Base-by-base conservation (phyloP, 371 early-diverging fungal species). In the Catenaria anguillulae region DNA sequence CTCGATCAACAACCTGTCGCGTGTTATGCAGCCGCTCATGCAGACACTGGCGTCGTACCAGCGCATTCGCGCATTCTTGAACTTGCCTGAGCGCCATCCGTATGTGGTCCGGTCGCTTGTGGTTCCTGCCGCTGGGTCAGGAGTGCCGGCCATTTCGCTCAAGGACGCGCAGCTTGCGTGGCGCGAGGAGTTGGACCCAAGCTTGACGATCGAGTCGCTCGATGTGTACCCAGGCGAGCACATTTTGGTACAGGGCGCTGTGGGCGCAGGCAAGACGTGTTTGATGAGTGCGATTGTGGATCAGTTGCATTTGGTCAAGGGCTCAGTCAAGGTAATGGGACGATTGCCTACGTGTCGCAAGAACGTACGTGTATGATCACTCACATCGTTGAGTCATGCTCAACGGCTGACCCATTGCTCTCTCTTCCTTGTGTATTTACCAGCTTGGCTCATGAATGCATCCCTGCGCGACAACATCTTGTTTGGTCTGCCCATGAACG, bases 21-120 rank as follows among this genome's bases (percentile, higher is more conserved):
- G 19, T 15, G 12, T 29, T 17, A 10, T 50, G 21, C 26, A 10
- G 2, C 75, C 85, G 0, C 69, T 79, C 13, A 78, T 93, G 21
- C 90, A 93, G 67, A 84, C 90, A 2, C 78, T 81, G 24, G 92
- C 94, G 0, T 84, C 93, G 10, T 70, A 87, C 55, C 75, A 75
- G 55, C 86, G 96, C 63, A 77, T 94, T 21, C 73, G 78, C 60
- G 77, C 74, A 23, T 93, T 90, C 63, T 71, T 97, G 64, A 67
- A 70, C 12, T 73, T 82, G 33, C 83, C 87, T 34, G 92, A 92
- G 68, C 66, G 89, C 10, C 88, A 90, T 61, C 29, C 52, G 31
- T 50, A 50, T 31, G 52, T 50, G 21, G 15, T 21, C 13, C 52
- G 59, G 15, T 17, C 5, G 15, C 37, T 13, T 4, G 1, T 13